Base-by-base conservation (phyloP, 192 early-diverging fungal genomes). In the Tieghemiomyces parasiticus region DNA sequence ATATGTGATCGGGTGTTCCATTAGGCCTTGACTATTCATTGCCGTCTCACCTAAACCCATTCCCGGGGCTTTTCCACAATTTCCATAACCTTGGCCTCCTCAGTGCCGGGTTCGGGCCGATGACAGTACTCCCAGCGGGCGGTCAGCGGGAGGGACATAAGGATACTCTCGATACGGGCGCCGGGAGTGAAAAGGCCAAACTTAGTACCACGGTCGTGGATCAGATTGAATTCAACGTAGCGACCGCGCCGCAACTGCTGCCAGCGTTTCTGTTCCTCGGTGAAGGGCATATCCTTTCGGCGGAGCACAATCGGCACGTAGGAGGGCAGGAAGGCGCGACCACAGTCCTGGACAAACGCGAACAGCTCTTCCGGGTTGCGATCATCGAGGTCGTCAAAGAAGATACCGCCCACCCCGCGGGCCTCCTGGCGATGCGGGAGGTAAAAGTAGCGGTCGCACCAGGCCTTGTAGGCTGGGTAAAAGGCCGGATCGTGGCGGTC, bases 221-320 rank as follows among this genome's bases (percentile, higher is more conserved):
- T 87, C 65, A 99, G 72, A 67, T 99, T 99, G 70, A 99, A 99
- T 66, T 99, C 95, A 28, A 91, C 93, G 72, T 99, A 99, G 32
- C 91, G 79, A 12, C 95, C 95, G 42, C 95, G 81, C 50, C 95
- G 82, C 34, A 99, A 61, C 63, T 94, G 88, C 73, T 99, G 95
- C 95, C 95, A 99, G 38, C 75, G 54, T 71, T 88, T 95, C 68
- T 89, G 75, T 12, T 81, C 78, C 22, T 74, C 65, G 19, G 86
- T 82, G 63, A 81, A 96, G 32, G 80, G 80, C 77, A 81, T 83
- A 47, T 86, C 70, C 78, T 80, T 93, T 31, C 93, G 79, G 54
- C 73, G 71, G 59, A 87, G 70, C 31, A 99, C 72, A 33, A 96
- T 86, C 8, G 95, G 95, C 38, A 93, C 63, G 63, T 99, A 99